Evolutionary conservation across 2,329 filamentous ascomycete genomes (phyloP), one percentile per base, ranked within the genome.

Genomic region (Monosporascus sp.): DNA sequence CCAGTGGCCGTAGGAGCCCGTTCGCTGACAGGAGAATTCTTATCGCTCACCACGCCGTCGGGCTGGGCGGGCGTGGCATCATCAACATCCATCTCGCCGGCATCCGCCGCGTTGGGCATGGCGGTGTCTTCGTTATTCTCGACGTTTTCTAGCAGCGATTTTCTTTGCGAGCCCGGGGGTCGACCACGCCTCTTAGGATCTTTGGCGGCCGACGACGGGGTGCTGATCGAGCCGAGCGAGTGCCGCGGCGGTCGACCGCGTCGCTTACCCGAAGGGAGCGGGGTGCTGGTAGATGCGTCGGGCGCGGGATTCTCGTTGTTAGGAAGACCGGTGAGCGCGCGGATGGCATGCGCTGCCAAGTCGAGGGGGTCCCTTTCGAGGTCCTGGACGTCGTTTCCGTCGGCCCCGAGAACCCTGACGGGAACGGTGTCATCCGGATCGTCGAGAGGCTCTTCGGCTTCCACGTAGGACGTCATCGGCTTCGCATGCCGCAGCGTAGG

Each of bases 401-500:
- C 44, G 37, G 60, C 60, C 31, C 57, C 46, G 38, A 55, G 27
- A 52, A 56, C 22, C 52, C 55, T 50, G 14, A 61, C 62, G 41
- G 50, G 58, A 47, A 73, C 52, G n/a, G 67, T 58, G 37, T 76
- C 72, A 11, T 77, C 68, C 17, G 74, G 75, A 34, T 80, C 76
- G 4, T 75, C 72, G 7, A 69, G 67, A 22, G 72, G 72, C 8
- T 81, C 74, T 31, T 78, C 77, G 1, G 71, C 63, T 48, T 81
- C 79, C 3, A 76, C 67, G 51, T 83, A 83, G 1, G 79, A 81
- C 31, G 72, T 59, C 59, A 67, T 74, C 6, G 80, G 80, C 57
- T 76, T 80, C 8, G 80, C 78, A 55, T 81, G 79, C 22, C 80
- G 73, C 20, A 83, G 68, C 11, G 70, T 66, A 22, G 79, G 79